These are phyloP conservation scores for Cystoderma amianthinum DNA, from an alignment of 768 basidiomycete species.

Conservation along the genomic window DNA sequence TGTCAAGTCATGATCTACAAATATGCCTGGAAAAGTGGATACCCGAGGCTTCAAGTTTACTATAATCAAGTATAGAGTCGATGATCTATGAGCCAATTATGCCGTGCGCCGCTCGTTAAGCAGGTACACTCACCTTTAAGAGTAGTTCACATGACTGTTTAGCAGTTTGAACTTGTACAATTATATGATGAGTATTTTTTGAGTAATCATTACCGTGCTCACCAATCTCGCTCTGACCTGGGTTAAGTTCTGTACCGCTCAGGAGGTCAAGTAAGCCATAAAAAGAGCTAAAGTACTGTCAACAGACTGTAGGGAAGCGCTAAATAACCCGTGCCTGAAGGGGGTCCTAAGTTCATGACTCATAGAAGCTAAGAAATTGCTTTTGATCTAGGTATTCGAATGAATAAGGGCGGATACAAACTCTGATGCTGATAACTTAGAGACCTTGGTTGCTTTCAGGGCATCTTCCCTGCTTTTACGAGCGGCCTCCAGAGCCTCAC, in stretches of 20 bases:
- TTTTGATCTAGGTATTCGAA: slow-evolving; percentile 49
- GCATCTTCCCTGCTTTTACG: slow-evolving; percentile 68
- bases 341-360: slow-evolving; percentile 74
- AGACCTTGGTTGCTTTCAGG: slow-evolving; percentile 64
- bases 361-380: slow-evolving; percentile 73
- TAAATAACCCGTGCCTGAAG: slow-evolving; percentile 44
- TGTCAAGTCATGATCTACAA: slow-evolving; percentile 5
- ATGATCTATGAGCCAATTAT: slow-evolving; percentile 46
- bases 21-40: slow-evolving; percentile 4
- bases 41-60: slow-evolving; percentile 74
- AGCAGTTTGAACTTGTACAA: slow-evolving; percentile 57
- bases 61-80: slow-evolving; percentile 74
- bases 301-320: neutral
- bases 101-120: neutral
- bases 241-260: slow-evolving; percentile 62
- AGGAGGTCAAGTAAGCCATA: slow-evolving; percentile 73
- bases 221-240: slow-evolving; percentile 69
- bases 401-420: neutral
- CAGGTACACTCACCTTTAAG: slow-evolving; percentile 39
- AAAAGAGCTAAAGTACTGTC: slow-evolving; percentile 44
- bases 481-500: slow-evolving; percentile 63
- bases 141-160: slow-evolving; percentile 74
- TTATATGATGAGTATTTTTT: neutral
- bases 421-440: slow-evolving; percentile 2
- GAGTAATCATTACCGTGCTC: slow-evolving; percentile 5